A percentile compares a stretch with the other conserved stretches of the same genome.
Evolutionary conservation across 192 early-diverging fungal genomes (phyloP).

Genomic region (Coemansia sp.): DNA sequence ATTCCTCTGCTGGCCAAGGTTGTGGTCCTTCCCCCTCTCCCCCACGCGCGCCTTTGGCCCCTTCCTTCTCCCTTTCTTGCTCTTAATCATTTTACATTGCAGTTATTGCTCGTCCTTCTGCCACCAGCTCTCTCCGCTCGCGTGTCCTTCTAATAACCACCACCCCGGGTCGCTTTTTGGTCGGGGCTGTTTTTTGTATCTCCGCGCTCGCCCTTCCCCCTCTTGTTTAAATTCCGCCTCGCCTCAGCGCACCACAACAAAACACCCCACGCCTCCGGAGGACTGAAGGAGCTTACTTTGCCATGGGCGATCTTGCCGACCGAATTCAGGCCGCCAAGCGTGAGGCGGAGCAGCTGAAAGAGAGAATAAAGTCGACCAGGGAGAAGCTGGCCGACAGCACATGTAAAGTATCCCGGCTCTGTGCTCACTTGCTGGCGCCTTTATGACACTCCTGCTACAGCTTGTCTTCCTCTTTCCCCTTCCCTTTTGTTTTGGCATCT

Average conservation of each 20-base stretch:
- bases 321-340: conserved; percentile 83
- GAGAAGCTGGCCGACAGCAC: conserved; percentile 94
- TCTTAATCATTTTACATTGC: too few species aligned
- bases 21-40: too few species aligned
- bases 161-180: too few species aligned
- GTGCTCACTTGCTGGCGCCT: background rate
- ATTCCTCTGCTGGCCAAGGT: too few species aligned
- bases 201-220: too few species aligned
- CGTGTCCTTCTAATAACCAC: too few species aligned
- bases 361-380: conserved; percentile 91
- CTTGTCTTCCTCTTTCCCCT: background rate
- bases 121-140: too few species aligned
- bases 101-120: too few species aligned
- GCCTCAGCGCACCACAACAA: background rate
- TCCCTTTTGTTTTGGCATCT: background rate
- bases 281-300: background rate
- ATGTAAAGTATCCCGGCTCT: conserved; percentile 70
- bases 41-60: too few species aligned
- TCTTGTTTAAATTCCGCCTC: background rate
- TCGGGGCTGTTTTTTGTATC: too few species aligned
- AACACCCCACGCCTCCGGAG: background rate
- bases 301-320: conserved; percentile 76
- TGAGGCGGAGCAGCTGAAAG: conserved; percentile 94
- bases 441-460: background rate
- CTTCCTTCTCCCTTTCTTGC: too few species aligned